Conservation (phyloP, 768 basidiomycete genomes). For the Leccinum subgranulosum region DNA sequence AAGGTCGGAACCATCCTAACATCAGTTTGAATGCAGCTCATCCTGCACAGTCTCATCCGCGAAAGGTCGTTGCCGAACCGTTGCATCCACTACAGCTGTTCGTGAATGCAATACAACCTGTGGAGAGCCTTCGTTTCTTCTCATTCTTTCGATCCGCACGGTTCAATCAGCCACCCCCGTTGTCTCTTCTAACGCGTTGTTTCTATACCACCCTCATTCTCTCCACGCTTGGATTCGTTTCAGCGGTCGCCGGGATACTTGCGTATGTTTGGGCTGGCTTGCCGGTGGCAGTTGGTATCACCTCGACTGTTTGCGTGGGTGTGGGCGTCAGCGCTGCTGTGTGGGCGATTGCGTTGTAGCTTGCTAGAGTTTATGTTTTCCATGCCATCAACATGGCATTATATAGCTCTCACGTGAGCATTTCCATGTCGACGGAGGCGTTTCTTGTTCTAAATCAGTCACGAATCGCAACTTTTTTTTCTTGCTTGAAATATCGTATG, state of each 20-base stretch:
- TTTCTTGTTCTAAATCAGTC: not conserved
- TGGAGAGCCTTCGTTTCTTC: not conserved
- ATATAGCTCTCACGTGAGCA: not conserved
- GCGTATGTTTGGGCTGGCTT: conserved; percentile 26
- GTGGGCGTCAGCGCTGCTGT: conserved; percentile 15
- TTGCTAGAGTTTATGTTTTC: not conserved
- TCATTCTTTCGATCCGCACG: not conserved
- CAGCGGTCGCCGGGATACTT: conserved; percentile 26
- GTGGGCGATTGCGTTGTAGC: conserved; percentile 27
- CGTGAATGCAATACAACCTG: not conserved
- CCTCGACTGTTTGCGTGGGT: conserved; percentile 26
- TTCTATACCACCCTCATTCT: conserved; percentile 27
- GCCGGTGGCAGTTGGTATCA: conserved; percentile 24
- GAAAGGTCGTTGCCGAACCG: conserved; percentile 7
- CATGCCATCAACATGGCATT: not conserved
- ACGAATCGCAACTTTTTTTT: not conserved
- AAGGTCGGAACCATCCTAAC: conserved; percentile 11
- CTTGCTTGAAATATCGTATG: not conserved
- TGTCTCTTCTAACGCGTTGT: conserved; percentile 23
- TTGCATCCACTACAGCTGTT: conserved; percentile 6
- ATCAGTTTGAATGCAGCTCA: conserved; percentile 2
- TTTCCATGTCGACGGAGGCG: not conserved
- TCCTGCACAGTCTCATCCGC: conserved; percentile 1
- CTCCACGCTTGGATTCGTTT: conserved; percentile 22
- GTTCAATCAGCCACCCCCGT: conserved; percentile 7